Conservation (phyloP, 225 moss, liverwort and hornwort species). For the Pseudoscleropodium purum region DNA sequence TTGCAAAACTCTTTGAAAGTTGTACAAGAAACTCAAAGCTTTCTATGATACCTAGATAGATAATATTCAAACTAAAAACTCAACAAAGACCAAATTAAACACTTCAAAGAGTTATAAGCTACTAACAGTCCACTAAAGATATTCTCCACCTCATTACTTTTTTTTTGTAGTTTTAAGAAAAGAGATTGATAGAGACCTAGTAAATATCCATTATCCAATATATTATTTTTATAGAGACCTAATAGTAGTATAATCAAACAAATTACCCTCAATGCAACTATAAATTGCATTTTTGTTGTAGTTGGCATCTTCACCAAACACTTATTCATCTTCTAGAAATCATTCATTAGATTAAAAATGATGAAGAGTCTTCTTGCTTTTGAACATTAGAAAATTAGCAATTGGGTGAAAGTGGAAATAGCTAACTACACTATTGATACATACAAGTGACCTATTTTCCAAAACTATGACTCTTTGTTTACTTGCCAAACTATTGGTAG, state of each 20-base stretch:
- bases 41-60: not conserved
- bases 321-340: not conserved
- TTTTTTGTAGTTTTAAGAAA: not conserved
- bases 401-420: not conserved
- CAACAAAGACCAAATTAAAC: not conserved
- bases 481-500: not conserved
- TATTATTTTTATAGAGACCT: not conserved
- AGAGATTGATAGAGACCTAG: not conserved
- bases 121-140: not conserved
- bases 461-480: not conserved
- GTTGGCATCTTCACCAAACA: not conserved
- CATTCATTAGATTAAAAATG: not conserved
- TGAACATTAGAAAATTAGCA: not conserved
- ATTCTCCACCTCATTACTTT: not conserved
- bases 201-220: not conserved
- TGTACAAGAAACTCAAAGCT: not conserved
- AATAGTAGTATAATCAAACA: not conserved
- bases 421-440: accelerated
- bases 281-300: not conserved
- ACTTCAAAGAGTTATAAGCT: not conserved
- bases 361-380: not conserved
- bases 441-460: accelerated
- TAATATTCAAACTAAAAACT: not conserved
- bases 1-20: not conserved
- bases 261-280: not conserved